A percentile compares a stretch with the other conserved stretches of the same genome.
Evolutionary conservation across 345 rosid species (phyloP).

Genomic region (Sonneratia alba): DNA sequence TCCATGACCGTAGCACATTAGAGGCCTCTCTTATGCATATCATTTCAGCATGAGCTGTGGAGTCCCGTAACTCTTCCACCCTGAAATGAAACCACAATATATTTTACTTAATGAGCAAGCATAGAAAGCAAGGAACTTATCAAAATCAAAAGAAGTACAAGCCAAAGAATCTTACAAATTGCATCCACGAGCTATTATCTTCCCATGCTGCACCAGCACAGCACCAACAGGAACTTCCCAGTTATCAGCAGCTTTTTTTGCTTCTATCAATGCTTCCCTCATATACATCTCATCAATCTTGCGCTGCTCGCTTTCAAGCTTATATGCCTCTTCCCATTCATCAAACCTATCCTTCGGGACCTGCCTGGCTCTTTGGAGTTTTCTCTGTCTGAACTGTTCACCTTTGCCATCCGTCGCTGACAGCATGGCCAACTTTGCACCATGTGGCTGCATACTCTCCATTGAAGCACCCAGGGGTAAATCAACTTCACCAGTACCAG

Average conservation of each 20-base stretch:
- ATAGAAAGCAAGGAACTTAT: constrained; percentile 6
- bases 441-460: constrained; percentile 26
- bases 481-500: constrained; percentile 23
- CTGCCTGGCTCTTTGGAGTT: constrained; percentile 60
- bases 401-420: constrained; percentile 24
- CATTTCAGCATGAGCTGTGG: constrained; percentile 98
- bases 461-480: constrained; percentile 28
- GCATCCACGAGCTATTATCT: constrained; percentile 83
- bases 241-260: constrained; percentile 82
- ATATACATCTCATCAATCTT: constrained; percentile 76
- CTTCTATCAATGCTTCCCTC: constrained; percentile 91
- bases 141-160: constrained; percentile 3
- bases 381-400: constrained; percentile 47
- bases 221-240: constrained; percentile 99
- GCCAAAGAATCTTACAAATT: constrained; percentile 61
- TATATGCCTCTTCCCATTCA: constrained; percentile 95
- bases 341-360: constrained; percentile 71
- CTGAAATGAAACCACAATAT: constrained; percentile 33
- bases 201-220: constrained; percentile 80
- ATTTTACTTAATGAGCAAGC: constrained; percentile 4
- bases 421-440: constrained; percentile 28
- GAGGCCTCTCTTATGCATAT: constrained; percentile 92
- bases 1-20: constrained; percentile 61
- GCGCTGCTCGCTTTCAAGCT: constrained; percentile 55
- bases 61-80: constrained; percentile 88